A percentile compares a stretch with the other conserved stretches of the same genome.
Conservation (phyloP, 805 yeast genomes). For the Yamadazyma olivae region DNA sequence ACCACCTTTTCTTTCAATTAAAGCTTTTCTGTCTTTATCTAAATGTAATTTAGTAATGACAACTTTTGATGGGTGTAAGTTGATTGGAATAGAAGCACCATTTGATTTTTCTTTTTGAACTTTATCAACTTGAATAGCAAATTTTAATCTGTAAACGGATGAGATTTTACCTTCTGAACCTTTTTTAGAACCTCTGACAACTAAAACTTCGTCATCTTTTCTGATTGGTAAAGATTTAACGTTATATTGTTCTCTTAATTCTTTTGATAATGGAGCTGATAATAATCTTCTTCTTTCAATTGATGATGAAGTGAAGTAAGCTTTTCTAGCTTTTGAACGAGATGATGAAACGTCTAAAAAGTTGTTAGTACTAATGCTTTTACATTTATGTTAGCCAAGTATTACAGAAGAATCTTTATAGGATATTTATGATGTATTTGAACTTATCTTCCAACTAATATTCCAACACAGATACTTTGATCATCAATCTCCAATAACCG, state of each 20-base stretch:
- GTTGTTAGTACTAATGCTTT: conserved; percentile 6
- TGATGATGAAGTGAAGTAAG: conserved; percentile 98
- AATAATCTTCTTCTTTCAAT: conserved; percentile 89
- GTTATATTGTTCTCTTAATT: conserved; percentile 96
- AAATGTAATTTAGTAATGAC: conserved; percentile 97
- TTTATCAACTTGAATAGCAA: conserved; percentile 94
- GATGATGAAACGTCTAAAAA: conserved; percentile 93
- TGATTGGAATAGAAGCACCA: conserved; percentile 96
- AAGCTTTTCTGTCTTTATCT: conserved; percentile 98
- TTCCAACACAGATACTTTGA: no score
- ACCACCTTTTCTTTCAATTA: conserved; percentile 97
- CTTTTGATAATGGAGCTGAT: conserved; percentile 99
- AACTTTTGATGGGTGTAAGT: conserved; percentile 98
- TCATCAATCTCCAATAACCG: no score
- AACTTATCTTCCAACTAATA: no score
- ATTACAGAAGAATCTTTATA: no score
- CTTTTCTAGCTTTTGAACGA: conserved; percentile 99
- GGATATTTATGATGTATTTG: no score
- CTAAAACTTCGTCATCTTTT: conserved; percentile 92
- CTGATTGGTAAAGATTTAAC: conserved; percentile 95
- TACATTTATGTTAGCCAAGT: not conserved
- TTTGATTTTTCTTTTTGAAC: conserved; percentile 95
- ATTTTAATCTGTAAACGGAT: conserved; percentile 98
- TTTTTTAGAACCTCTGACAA: conserved; percentile 98
- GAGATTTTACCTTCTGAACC: conserved; percentile 98